Base-by-base conservation (phyloP, 768 basidiomycete genomes). In the Amanita phalloides region DNA sequence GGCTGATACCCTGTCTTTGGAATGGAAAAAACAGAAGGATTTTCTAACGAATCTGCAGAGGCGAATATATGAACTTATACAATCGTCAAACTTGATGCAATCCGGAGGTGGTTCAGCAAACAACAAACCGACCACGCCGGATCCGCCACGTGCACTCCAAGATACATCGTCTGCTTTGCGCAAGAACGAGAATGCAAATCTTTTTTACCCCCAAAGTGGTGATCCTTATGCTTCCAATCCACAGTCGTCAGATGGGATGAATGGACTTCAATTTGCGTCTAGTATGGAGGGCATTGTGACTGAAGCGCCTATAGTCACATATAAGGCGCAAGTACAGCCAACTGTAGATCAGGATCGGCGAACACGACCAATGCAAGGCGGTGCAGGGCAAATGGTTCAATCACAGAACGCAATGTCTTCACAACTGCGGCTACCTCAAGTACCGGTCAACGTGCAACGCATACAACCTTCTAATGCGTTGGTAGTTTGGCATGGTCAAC, bases 261-360 rank as follows among this genome's bases (percentile, higher is more conserved):
- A 44, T 10, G 28, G 14, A 5, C 2, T 13, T 17, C 26, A 30
- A 47, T 33, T 45, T 4, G 13, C 43, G 2, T 25, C 43, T 45
- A 28, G 21, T 6, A 25, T n/a, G 32, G 21, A 23, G 23, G 35
- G 33, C 41, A 17, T 32, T 13, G 30, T 21, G 21, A 14, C 41
- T 21, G 49, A 39, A 25, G 17, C 20, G 8, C 7, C 25, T 4
- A 25, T 33, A n/a, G 3, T 25, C 17, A 25, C 48, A 10, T 37
- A 70, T 10, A 66, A 60, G 3, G 57, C 66, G 26, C 80, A 77
- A 55, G 71, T 77, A 68, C 72, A 74, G 52, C 78, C 76, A 56
- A 53, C 73, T 56, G 57, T 68, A 4, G 78, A 81, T 45, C 74
- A 74, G 60, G 71, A 69, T 51, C 66, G 66, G 25, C 59, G 64